Evolutionary conservation across 192 early-diverging fungal species (phyloP).

Genomic region (Dimargaris xerosporica): DNA sequence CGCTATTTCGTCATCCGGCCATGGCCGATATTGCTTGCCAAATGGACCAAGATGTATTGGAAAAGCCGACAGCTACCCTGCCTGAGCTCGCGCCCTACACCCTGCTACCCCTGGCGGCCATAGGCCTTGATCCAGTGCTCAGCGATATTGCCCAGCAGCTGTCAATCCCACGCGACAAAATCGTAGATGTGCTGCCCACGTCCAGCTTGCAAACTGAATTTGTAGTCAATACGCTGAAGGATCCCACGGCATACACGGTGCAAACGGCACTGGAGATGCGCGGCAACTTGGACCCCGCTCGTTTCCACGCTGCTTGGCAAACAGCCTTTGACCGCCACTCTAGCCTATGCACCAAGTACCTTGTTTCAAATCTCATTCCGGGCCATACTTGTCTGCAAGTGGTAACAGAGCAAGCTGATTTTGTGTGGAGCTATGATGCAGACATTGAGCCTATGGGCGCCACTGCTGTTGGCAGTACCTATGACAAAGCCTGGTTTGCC

Average conservation of each 20-base stretch:
- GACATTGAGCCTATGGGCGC: neutral
- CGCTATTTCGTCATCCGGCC: neutral
- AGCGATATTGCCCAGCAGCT: too few species aligned
- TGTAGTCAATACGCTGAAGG: neutral
- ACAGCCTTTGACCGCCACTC: neutral
- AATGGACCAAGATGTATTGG: slow-evolving; percentile 22
- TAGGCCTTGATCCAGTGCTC: too few species aligned
- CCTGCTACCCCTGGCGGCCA: neutral
- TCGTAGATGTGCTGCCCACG: neutral
- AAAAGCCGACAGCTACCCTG: too few species aligned
- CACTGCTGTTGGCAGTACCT: neutral
- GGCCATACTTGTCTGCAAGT: neutral
- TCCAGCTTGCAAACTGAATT: neutral
- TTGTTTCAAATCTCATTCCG: neutral
- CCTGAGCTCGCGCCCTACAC: slow-evolving; percentile 9
- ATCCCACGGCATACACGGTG: slow-evolving; percentile 5
- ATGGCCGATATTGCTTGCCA: slow-evolving; percentile 10
- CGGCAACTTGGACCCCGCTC: neutral
- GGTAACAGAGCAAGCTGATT: neutral
- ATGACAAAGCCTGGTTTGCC: neutral
- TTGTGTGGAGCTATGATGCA: neutral
- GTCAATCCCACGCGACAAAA: neutral
- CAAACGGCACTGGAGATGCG: neutral
- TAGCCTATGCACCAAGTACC: neutral
- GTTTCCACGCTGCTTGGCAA: neutral